Conservation (phyloP, 2,329 filamentous ascomycete genomes). For the Bipolaris gigantea region DNA sequence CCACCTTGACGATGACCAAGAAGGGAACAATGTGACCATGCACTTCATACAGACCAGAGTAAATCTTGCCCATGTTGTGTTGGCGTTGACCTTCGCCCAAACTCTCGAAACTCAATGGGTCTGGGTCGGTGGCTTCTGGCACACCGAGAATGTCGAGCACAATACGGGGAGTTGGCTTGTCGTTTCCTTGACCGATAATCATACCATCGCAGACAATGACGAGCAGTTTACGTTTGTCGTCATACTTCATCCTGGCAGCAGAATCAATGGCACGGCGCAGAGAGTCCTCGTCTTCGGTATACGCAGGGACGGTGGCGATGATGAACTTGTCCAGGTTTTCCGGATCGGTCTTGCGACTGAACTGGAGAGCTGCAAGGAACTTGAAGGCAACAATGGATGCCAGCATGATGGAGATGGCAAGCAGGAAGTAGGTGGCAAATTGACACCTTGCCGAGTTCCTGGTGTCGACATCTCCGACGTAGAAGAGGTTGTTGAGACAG, state of each 20-base stretch:
- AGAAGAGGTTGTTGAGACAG: slow-evolving; percentile 94
- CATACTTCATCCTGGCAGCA: slow-evolving; percentile 90
- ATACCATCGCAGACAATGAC: slow-evolving; percentile 95
- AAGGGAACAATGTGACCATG: slow-evolving; percentile 98
- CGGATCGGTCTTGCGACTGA: slow-evolving; percentile 84
- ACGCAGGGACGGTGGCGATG: slow-evolving; percentile 95
- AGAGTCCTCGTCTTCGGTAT: slow-evolving; percentile 98
- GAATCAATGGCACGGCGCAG: slow-evolving; percentile 96
- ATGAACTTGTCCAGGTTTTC: slow-evolving; percentile 98
- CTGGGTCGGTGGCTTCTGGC: slow-evolving; percentile 88
- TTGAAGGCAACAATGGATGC: slow-evolving; percentile 88
- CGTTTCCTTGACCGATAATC: slow-evolving; percentile 99
- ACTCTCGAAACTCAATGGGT: slow-evolving; percentile 94
- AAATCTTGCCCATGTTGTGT: slow-evolving; percentile 99
- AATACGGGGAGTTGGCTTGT: slow-evolving; percentile 91
- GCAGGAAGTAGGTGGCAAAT: slow-evolving; percentile 86
- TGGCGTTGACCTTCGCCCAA: slow-evolving; percentile 95
- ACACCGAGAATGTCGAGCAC: slow-evolving; percentile 97
- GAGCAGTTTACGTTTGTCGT: slow-evolving; percentile 96
- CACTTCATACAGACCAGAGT: slow-evolving; percentile 96
- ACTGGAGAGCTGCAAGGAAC: slow-evolving; percentile 94
- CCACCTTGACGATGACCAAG: slow-evolving; percentile 94
- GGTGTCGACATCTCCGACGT: slow-evolving; percentile 88
- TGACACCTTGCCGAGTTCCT: slow-evolving; percentile 81
- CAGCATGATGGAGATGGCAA: slow-evolving; percentile 80